These are phyloP conservation scores for Ajuga chamaepitys DNA, from an alignment of 257 asterid species.

Conservation along the genomic window DNA sequence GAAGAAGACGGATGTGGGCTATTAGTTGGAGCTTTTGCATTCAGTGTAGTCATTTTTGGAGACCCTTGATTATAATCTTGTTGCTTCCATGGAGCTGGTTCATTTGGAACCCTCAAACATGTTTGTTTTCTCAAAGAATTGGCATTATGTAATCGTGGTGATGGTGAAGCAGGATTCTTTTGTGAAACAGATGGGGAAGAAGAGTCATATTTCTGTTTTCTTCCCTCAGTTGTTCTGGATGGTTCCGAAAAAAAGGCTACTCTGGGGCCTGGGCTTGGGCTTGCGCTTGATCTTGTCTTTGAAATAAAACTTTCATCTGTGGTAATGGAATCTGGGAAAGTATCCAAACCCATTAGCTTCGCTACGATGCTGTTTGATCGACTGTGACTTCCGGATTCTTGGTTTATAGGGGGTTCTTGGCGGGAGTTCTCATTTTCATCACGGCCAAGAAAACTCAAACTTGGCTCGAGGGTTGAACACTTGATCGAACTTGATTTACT, in stretches of 20 bases:
- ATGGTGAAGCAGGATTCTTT: constrained; percentile 13
- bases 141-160: constrained; percentile 21
- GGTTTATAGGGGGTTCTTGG: constrained; percentile 9
- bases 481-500: constrained; percentile 50
- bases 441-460: constrained; percentile 27
- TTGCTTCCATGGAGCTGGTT: constrained; percentile 69
- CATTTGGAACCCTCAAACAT: constrained; percentile 43
- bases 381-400: constrained; percentile 48
- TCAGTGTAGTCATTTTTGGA: constrained; percentile 25
- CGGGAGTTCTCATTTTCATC: constrained; percentile 25
- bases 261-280: constrained; percentile 1
- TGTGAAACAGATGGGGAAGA: constrained; percentile 14
- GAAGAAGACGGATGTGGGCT: constrained; percentile 35
- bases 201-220: constrained; percentile 28
- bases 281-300: neutral
- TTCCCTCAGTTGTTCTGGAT: constrained; percentile 22
- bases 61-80: constrained; percentile 22
- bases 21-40: constrained; percentile 22
- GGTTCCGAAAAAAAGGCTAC: constrained; percentile 16
- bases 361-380: constrained; percentile 60
- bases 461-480: constrained; percentile 33
- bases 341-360: constrained; percentile 88
- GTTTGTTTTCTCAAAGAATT: constrained; percentile 23
- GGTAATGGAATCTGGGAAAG: constrained; percentile 32
- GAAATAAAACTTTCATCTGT: constrained; percentile 22